phyloP scores from a whole-genome alignment of 768 basidiomycete genomes.

The Gelatoporia subvermispora region DNA sequence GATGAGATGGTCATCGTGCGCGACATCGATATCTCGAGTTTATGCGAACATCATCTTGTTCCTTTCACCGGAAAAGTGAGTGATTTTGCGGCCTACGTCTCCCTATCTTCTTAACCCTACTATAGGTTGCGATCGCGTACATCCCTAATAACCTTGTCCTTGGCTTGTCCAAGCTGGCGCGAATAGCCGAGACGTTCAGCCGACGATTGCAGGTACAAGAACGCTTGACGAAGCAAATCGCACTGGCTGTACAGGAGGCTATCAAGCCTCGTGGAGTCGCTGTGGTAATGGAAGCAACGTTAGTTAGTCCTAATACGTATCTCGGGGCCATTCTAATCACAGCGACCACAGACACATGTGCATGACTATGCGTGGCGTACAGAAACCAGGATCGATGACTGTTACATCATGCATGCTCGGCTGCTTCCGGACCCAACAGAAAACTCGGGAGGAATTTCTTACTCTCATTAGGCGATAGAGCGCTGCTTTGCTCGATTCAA shows the following conservation, averaged over 20 bases:
- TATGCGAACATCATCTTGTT: constrained; percentile 98
- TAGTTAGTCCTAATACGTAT: constrained; percentile 31
- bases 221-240: constrained; percentile 94
- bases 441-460: constrained; percentile 96
- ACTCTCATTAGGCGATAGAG: constrained; percentile 63
- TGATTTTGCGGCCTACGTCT: not conserved
- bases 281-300: constrained; percentile 99
- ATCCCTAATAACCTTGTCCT: constrained; percentile 94
- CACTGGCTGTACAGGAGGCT: constrained; percentile 96
- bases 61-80: constrained; percentile 95
- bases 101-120: not conserved
- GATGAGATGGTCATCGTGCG: constrained; percentile 99
- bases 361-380: constrained; percentile 99
- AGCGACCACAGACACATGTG: constrained; percentile 74
- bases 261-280: constrained; percentile 97
- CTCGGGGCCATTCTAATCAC: constrained; percentile 4
- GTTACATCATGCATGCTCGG: constrained; percentile 98
- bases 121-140: constrained; percentile 93
- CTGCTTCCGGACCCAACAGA: constrained; percentile 97
- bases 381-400: constrained; percentile 94
- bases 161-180: constrained; percentile 92
- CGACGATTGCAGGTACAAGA: constrained; percentile 96
- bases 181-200: constrained; percentile 96
- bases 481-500: constrained; percentile 38
- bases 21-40: constrained; percentile 94